These are phyloP conservation scores for Carallia pectinifolia DNA, from an alignment of 345 rosid species.

Conservation along the genomic window DNA sequence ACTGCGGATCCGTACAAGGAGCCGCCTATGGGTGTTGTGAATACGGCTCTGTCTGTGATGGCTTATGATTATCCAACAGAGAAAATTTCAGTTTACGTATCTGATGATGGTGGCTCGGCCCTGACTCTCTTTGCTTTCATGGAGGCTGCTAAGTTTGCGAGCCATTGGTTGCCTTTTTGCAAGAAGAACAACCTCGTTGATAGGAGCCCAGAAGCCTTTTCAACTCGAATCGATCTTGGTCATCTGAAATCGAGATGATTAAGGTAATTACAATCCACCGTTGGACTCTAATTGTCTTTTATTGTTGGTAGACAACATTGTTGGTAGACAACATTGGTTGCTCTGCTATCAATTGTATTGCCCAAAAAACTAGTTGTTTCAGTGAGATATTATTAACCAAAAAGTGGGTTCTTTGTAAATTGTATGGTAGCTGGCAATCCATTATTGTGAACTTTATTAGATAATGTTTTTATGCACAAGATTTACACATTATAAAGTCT, in stretches of 20 bases:
- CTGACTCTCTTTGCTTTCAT: slow-evolving; percentile 69
- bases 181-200: slow-evolving; percentile 39
- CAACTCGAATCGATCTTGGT: slow-evolving; percentile 21
- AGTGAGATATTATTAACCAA: no score
- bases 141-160: slow-evolving; percentile 73
- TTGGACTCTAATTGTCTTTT: no score
- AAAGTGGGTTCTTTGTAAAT: no score
- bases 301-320: no score
- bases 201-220: slow-evolving; percentile 61
- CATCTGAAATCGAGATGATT: slow-evolving; percentile 32
- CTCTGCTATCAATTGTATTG: no score
- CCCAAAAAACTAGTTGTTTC: no score
- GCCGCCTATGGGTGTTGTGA: slow-evolving; percentile 68
- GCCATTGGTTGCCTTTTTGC: slow-evolving; percentile 72
- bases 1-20: slow-evolving; percentile 92
- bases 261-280: slow-evolving; percentile 40
- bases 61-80: slow-evolving; percentile 72
- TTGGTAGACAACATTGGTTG: no score
- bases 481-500: no score
- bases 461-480: no score
- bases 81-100: slow-evolving; percentile 65
- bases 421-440: no score
- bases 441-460: no score
- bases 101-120: slow-evolving; percentile 85
- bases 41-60: slow-evolving; percentile 75